phyloP scores from a whole-genome alignment of 352 stramenopile genomes.

The Globisporangium emineosum region DNA sequence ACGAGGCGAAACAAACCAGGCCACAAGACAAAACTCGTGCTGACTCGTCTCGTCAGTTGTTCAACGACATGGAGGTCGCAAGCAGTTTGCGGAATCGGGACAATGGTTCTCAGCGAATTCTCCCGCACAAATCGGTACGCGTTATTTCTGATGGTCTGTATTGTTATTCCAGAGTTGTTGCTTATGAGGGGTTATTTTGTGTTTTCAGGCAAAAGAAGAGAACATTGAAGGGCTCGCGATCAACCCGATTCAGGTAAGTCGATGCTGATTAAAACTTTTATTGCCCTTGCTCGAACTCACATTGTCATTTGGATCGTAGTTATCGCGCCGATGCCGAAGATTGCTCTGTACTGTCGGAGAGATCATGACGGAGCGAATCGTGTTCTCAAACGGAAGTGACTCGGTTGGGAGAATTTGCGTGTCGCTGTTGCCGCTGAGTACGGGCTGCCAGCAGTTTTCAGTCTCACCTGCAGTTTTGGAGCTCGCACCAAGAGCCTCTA shows the following conservation, averaged over 20 bases:
- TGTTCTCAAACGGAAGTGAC: conserved; percentile 70
- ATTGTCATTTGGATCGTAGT: conserved; percentile 21
- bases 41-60: background rate
- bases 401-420: conserved; percentile 66
- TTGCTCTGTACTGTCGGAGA: conserved; percentile 72
- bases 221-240: conserved; percentile 9
- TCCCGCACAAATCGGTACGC: conserved; percentile 5
- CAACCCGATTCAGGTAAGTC: conserved; percentile 18
- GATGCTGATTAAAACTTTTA: background rate
- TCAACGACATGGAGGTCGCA: background rate
- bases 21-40: background rate
- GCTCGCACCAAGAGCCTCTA: conserved; percentile 50
- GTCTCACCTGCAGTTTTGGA: conserved; percentile 76
- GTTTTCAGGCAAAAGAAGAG: conserved; percentile 6
- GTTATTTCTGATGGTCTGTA: background rate
- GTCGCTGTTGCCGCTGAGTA: conserved; percentile 76
- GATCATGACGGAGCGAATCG: conserved; percentile 65
- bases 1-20: background rate
- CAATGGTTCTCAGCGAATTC: background rate
- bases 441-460: conserved; percentile 81
- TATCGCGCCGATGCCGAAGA: conserved; percentile 57
- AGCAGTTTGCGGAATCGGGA: background rate
- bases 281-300: background rate
- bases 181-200: background rate
- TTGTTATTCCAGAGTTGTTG: background rate